Percentiles rank a stretch among this genome's conserved stretches.
Evolutionary conservation across 495 filamentous ascomycete genomes (phyloP).

Genomic region (Tuber magnatum): DNA sequence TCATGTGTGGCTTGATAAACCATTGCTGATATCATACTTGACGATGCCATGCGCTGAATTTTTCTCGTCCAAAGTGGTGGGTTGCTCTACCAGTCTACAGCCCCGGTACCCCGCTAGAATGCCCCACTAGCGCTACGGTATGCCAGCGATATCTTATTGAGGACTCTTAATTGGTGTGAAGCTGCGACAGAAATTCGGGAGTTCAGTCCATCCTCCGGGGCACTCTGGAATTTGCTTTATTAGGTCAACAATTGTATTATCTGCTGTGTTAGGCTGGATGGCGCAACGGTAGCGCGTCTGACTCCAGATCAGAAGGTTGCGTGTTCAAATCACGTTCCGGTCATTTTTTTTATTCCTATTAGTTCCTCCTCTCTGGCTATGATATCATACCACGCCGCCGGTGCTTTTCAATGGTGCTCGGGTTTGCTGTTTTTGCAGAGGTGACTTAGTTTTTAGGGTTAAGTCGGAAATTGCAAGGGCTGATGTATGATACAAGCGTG

Average conservation of each 20-base stretch:
- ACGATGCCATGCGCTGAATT: neutral
- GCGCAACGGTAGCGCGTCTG: constrained; percentile 36
- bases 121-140: neutral
- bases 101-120: too few species aligned
- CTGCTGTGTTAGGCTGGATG: constrained; percentile 10
- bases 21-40: neutral
- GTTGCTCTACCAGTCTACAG: too few species aligned
- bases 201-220: neutral
- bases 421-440: neutral
- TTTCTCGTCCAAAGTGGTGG: neutral
- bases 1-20: neutral
- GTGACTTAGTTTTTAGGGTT: neutral
- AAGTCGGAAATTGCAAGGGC: neutral
- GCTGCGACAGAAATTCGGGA: neutral
- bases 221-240: neutral
- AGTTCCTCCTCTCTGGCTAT: neutral
- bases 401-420: neutral
- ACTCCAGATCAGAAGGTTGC: constrained; percentile 36
- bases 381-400: neutral
- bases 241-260: neutral
- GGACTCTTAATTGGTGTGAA: neutral
- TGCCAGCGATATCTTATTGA: neutral
- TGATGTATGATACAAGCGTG: neutral
- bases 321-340: constrained; percentile 37
- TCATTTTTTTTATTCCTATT: constrained; percentile 15